Evolutionary conservation across 1,284 basidiomycete species (phyloP), one percentile per base, ranked within the genome.

Genomic region (Ceratobasidium papillatum): DNA sequence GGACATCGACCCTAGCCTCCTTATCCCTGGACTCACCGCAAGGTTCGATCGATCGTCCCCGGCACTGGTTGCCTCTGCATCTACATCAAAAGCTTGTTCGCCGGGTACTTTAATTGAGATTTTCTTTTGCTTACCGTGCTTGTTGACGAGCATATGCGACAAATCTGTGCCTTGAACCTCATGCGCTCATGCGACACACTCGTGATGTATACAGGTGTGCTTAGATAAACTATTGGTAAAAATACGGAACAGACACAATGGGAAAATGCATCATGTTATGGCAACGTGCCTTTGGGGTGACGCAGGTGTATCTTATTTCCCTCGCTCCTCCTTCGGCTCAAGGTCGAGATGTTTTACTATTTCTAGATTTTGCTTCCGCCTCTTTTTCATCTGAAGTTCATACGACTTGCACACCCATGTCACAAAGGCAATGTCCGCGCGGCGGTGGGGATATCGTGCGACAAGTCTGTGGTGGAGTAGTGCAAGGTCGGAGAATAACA

Each of bases 401-500:
- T 76, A 76, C 11, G 73, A 52, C 32, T 72, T 74, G 62, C 74
- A 76, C 32, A 49, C 59, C 76, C 76, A 76, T 36, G 76, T 75
- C 34, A 76, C 38, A 41, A 72, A 75, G 11, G 58, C 62, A 14
- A 76, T 54, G 38, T 74, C 74, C n/a, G 68, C 54, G 11, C 19
- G 63, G 38, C 68, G 74, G 45, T 62, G 49, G 9, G 71, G 25
- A 59, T 75, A 56, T 8, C 68, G 68, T 47, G 72, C 49, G 47
- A 75, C 64, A 8, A 77, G 74, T 25, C 75, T 69, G n/a, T 77
- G 77, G 51, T 77, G 77, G 19, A 77, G 43, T 25, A 68, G 64
- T 41, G 71, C 69, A 12, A 77, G 41, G 58, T 77, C 77, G 47
- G 66, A 32, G 68, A 77, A 77, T 22, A 69, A 47, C 22, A 77